Conservation (phyloP, 257 asterid species). For the Parsonsia alboflavescens region DNA sequence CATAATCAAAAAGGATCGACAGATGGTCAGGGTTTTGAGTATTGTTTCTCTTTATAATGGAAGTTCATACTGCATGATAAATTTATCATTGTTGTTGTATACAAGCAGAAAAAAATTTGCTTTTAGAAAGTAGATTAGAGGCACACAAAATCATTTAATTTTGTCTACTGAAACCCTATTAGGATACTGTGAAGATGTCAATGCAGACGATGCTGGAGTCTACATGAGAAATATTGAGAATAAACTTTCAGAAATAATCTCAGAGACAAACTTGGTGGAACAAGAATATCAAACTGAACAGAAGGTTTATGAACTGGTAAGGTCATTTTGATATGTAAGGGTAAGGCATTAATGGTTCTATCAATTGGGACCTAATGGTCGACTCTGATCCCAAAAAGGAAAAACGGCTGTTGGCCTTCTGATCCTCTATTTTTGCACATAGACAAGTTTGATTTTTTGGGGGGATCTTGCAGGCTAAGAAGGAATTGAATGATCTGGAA, state of each 20-base stretch:
- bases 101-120: background rate
- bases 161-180: constrained; percentile 7
- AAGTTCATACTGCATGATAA: constrained; percentile 1
- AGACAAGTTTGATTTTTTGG: constrained; percentile 11
- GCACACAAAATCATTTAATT: background rate
- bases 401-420: background rate
- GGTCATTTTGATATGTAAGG: constrained; percentile 14
- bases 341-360: background rate
- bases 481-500: constrained; percentile 55
- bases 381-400: background rate
- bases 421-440: background rate
- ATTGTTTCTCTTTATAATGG: constrained; percentile 5
- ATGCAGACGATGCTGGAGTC: constrained; percentile 30
- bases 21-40: constrained; percentile 34
- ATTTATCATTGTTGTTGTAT: background rate
- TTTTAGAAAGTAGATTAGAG: background rate
- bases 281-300: constrained; percentile 48
- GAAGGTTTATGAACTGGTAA: constrained; percentile 51
- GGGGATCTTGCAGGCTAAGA: constrained; percentile 42
- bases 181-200: constrained; percentile 31
- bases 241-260: constrained; percentile 40
- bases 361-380: background rate
- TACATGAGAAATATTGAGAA: constrained; percentile 30
- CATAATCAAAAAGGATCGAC: constrained; percentile 25
- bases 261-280: constrained; percentile 39